A percentile compares a stretch with the other conserved stretches of the same genome.
Evolutionary conservation across 2,329 filamentous ascomycete genomes (phyloP).

Genomic region (Eutypa lata): DNA sequence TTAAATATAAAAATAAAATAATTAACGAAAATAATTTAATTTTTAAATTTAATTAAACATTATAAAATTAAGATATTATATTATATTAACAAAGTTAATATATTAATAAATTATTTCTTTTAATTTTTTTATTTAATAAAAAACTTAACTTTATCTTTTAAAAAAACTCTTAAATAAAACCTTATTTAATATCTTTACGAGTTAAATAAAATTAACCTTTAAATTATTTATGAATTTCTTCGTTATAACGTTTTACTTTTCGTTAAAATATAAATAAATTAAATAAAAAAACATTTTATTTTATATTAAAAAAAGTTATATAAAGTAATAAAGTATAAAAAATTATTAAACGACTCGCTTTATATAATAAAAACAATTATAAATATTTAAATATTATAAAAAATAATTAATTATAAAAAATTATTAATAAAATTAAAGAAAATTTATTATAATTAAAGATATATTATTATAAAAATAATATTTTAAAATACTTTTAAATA

Average conservation of each 20-base stretch:
- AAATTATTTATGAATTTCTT: too few relatives aligned
- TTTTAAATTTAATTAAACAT: neutral
- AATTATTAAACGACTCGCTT: too few relatives aligned
- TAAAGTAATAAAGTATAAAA: too few relatives aligned
- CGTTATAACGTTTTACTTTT: too few relatives aligned
- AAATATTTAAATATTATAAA: neutral
- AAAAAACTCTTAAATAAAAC: too few relatives aligned
- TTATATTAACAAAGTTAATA: neutral
- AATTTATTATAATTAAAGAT: neutral
- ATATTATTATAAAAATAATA: neutral
- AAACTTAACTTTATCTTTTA: too few relatives aligned
- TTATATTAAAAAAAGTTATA: too few relatives aligned
- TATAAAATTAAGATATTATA: neutral
- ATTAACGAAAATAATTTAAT: neutral
- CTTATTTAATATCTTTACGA: too few relatives aligned
- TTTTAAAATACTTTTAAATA: too few relatives aligned
- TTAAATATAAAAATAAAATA: conserved; percentile 1
- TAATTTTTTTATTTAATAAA: neutral
- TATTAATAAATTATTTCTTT: neutral
- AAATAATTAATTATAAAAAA: neutral
- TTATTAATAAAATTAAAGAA: neutral
- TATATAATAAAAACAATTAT: neutral
- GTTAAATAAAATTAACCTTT: too few relatives aligned
- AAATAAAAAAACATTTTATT: too few relatives aligned
- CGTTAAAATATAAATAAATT: too few relatives aligned